Evolutionary conservation across 169 alveolate genomes (phyloP), one percentile per base, ranked within the genome.

Genomic region (Perkinsus marinus): DNA sequence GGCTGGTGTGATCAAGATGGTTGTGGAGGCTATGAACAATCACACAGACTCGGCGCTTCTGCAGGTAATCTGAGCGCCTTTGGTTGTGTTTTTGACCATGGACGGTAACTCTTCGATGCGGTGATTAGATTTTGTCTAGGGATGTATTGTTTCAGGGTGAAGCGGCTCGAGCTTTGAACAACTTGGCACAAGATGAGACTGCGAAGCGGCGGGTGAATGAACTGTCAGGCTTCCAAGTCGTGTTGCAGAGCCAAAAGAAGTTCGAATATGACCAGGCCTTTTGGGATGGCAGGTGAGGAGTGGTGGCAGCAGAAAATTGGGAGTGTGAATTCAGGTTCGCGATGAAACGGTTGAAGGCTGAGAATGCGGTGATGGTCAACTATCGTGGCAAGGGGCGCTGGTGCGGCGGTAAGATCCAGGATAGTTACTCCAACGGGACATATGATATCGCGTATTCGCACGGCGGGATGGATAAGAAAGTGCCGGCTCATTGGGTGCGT

Each of bases 151-250:
- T 16, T 57, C 94, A 92, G 94, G 94, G 94, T 0, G 94, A 93
- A 36, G 94, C 94, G n/a, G 91, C 93, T 92, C 90, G 94, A 39
- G 94, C 94, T 16, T 41, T 93, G 91, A 93, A 91, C 91, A 90
- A 91, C 47, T 89, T 93, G 0, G 91, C 79, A 19, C 91, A 90
- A 37, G 30, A 30, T 22, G 39, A 19, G 43, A 2, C 10, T 17
- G 68, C 91, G 10, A 90, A 90, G 91, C 69, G n/a, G 68, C 30
- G 5, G 39, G 22, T 41, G 36, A 41, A 36, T 30, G 39, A 89
- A 91, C 57, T 39, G 92, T 92, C 38, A 22, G 92, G 89, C 39
- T 93, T 93, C 89, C 94, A 93, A 92, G 90, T 46, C 37, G 90
- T 93, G 91, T 92, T 93, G 79, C 94, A 93, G 43, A 68, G 92